A percentile compares a stretch with the other conserved stretches of the same genome.
phyloP scores from a whole-genome alignment of 768 basidiomycete genomes.

The Tephrocybe rancida region DNA sequence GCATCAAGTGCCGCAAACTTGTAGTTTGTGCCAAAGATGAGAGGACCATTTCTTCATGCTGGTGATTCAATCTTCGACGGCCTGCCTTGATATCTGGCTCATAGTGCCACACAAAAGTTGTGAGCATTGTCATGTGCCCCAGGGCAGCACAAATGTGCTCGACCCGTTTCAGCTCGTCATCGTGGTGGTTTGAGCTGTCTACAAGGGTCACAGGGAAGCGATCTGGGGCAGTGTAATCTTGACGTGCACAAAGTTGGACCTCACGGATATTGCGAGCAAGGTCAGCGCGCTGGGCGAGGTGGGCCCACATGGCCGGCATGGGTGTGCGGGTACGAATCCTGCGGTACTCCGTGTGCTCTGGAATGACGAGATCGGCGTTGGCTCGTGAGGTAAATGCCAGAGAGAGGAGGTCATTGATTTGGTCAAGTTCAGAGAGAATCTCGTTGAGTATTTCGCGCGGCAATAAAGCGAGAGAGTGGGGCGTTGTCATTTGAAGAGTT shows the following conservation, averaged over 20 bases:
- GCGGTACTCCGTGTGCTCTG: conserved; percentile 53
- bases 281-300: conserved; percentile 51
- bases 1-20: conserved; percentile 34
- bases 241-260: conserved; percentile 44
- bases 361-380: conserved; percentile 40
- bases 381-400: conserved; percentile 45
- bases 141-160: conserved; percentile 43
- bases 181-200: conserved; percentile 18
- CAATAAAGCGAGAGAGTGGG: not conserved
- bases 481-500: not conserved
- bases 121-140: conserved; percentile 41
- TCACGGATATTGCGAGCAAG: conserved; percentile 48
- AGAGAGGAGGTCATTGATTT: conserved; percentile 41
- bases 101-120: conserved; percentile 46
- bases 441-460: conserved; percentile 51
- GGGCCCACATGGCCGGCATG: conserved; percentile 46
- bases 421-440: conserved; percentile 46
- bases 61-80: conserved; percentile 30
- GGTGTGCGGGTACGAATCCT: conserved; percentile 45
- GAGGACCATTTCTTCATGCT: conserved; percentile 43
- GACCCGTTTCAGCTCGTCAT: conserved; percentile 23
- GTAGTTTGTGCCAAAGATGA: conserved; percentile 28
- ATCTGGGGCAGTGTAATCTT: conserved; percentile 39
- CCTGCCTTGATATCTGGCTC: conserved; percentile 18
- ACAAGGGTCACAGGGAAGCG: conserved; percentile 42